A percentile compares a stretch with the other conserved stretches of the same genome.
phyloP scores from a whole-genome alignment of 495 filamentous ascomycete species.

The Melanomma pulvis-pyrius region DNA sequence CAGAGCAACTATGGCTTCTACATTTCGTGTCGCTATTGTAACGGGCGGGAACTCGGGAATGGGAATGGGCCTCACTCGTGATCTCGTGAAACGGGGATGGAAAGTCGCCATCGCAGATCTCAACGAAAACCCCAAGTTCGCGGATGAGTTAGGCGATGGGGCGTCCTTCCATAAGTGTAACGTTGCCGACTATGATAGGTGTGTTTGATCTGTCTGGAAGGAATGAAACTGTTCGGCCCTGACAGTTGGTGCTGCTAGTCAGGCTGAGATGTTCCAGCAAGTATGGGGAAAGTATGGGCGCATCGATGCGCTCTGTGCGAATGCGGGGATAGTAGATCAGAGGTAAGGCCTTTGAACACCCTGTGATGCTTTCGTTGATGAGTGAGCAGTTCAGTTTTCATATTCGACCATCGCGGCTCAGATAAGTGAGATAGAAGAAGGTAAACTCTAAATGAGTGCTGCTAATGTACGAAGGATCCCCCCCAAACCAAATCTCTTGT shows the following conservation, averaged over 20 bases:
- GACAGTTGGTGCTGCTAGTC: slow-evolving; percentile 11
- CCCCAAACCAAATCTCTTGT: slow-evolving; percentile 42
- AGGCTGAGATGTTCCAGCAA: slow-evolving; percentile 42
- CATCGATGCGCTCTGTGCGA: slow-evolving; percentile 49
- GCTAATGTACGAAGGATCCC: slow-evolving; percentile 38
- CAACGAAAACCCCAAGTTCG: slow-evolving; percentile 31
- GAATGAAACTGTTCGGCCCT: background rate
- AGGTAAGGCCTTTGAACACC: slow-evolving; percentile 2
- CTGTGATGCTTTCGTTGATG: background rate
- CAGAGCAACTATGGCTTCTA: slow-evolving; percentile 14
- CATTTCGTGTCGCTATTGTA: slow-evolving; percentile 40
- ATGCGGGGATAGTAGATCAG: slow-evolving; percentile 50
- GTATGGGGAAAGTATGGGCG: slow-evolving; percentile 45
- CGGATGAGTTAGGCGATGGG: slow-evolving; percentile 42
- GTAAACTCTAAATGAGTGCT: background rate
- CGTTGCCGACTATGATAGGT: slow-evolving; percentile 46
- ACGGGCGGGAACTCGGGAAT: slow-evolving; percentile 44
- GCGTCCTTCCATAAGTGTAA: slow-evolving; percentile 43
- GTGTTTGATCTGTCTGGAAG: background rate
- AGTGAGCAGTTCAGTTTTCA: slow-evolving; percentile 33
- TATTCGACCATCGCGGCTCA: slow-evolving; percentile 37
- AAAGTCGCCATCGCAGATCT: slow-evolving; percentile 45
- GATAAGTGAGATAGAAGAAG: slow-evolving; percentile 36
- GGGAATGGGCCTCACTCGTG: slow-evolving; percentile 38
- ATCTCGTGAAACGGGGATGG: slow-evolving; percentile 39